Evolutionary conservation across 805 yeast genomes (phyloP).

Genomic region (Ogataea allantospora): DNA sequence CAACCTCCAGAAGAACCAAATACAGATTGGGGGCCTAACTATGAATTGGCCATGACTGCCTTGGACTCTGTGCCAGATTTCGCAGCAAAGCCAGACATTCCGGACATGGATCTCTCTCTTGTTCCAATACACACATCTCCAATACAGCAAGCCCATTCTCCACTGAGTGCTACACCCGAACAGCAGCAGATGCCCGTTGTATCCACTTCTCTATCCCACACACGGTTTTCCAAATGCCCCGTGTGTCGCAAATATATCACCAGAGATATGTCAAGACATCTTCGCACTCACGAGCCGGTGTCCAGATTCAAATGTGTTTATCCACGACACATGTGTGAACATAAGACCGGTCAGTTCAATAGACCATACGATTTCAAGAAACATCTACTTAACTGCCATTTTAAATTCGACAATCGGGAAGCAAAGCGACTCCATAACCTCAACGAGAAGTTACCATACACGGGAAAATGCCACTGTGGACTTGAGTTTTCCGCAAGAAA

Average conservation of each 20-base stretch:
- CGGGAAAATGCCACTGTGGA: constrained; percentile 59
- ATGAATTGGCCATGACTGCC: neutral
- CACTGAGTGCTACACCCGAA: constrained; percentile 4
- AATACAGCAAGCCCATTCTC: constrained; percentile 1
- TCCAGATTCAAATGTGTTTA: constrained; percentile 58
- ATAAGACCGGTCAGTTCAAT: constrained; percentile 61
- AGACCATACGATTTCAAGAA: constrained; percentile 68
- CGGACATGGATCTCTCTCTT: neutral
- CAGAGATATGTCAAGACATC: constrained; percentile 61
- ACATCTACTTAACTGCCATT: constrained; percentile 60
- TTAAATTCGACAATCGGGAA: constrained; percentile 48
- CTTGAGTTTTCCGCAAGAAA: constrained; percentile 44
- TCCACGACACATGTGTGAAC: constrained; percentile 54
- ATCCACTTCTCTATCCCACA: neutral
- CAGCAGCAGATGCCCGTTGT: neutral
- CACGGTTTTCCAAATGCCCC: constrained; percentile 37
- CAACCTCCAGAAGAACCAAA: constrained; percentile 15
- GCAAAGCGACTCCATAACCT: constrained; percentile 48
- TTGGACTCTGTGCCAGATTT: neutral
- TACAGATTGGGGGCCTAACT: constrained; percentile 4
- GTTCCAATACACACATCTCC: neutral
- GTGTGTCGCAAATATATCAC: constrained; percentile 54
- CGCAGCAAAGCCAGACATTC: neutral
- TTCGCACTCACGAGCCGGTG: constrained; percentile 57
- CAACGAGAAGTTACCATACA: constrained; percentile 48